Conservation (phyloP, 192 early-diverging fungal species). For the Coemansia sp. region DNA sequence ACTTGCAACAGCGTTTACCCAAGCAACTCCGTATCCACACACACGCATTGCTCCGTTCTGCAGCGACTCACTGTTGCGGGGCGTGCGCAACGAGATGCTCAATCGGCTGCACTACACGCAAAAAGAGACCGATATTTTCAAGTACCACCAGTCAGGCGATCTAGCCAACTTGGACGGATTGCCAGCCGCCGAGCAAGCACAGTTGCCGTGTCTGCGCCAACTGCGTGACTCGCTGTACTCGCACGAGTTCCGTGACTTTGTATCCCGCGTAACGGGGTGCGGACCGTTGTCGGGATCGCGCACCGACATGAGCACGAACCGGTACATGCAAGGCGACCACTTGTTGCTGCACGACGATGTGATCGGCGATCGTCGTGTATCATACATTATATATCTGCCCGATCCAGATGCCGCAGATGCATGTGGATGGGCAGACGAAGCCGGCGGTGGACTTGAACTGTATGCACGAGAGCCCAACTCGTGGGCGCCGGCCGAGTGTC, state of each 20-base stretch:
- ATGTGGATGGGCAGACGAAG: conserved; percentile 57
- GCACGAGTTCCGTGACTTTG: conserved; percentile 66
- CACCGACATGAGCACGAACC: conserved; percentile 74
- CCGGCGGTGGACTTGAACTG: conserved; percentile 76
- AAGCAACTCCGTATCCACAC: conserved; percentile 61
- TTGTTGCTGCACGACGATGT: conserved; percentile 80
- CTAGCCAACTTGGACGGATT: conserved; percentile 81
- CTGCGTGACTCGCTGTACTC: conserved; percentile 78
- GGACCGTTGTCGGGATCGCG: conserved; percentile 66
- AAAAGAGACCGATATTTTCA: conserved; percentile 89
- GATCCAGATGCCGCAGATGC: conserved; percentile 54
- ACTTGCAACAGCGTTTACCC: background rate
- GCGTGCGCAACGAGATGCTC: conserved; percentile 66
- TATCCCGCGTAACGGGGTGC: conserved; percentile 66
- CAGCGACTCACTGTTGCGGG: conserved; percentile 59
- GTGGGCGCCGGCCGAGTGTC: conserved; percentile 61
- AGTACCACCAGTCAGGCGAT: conserved; percentile 78
- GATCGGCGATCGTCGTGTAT: conserved; percentile 72
- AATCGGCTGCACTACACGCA: conserved; percentile 64
- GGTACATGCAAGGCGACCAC: conserved; percentile 70
- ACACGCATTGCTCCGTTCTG: conserved; percentile 62
- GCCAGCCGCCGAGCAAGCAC: conserved; percentile 54
- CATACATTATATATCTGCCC: conserved; percentile 76
- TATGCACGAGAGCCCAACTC: conserved; percentile 66
- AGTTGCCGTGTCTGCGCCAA: conserved; percentile 58